A percentile compares a stretch with the other conserved stretches of the same genome.
phyloP scores from a whole-genome alignment of 495 filamentous ascomycete genomes.

The Echria macrotheca region DNA sequence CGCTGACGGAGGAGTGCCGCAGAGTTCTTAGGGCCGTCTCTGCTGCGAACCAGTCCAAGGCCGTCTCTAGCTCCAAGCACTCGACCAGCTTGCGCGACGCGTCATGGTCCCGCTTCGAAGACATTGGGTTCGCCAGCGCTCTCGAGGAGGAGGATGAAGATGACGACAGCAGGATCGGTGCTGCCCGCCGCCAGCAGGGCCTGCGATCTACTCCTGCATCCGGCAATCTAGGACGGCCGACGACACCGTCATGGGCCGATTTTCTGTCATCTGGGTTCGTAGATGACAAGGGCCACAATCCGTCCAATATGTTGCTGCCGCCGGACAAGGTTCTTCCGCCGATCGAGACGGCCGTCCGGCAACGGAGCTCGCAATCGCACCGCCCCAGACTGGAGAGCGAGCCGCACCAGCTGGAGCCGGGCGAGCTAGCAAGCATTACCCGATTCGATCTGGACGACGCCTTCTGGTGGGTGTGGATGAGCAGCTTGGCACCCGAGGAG shows the following conservation, averaged over 20 bases:
- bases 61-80: constrained; percentile 57
- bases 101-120: constrained; percentile 94
- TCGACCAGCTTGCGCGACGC: constrained; percentile 72
- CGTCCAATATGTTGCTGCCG: constrained; percentile 64
- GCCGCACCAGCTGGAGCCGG: constrained; percentile 67
- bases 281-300: constrained; percentile 56
- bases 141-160: constrained; percentile 66
- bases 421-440: constrained; percentile 87
- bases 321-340: constrained; percentile 89
- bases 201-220: constrained; percentile 61
- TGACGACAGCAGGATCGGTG: constrained; percentile 44
- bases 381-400: constrained; percentile 60
- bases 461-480: constrained; percentile 99
- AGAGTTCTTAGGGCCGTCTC: constrained; percentile 87
- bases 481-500: constrained; percentile 87
- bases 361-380: constrained; percentile 86
- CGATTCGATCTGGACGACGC: constrained; percentile 85
- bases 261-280: constrained; percentile 91
- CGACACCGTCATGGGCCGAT: constrained; percentile 95
- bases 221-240: constrained; percentile 68
- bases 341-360: constrained; percentile 63
- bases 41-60: constrained; percentile 74
- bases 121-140: constrained; percentile 80
- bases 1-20: constrained; percentile 87
- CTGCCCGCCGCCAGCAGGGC: constrained; percentile 32